Conservation (phyloP, 2,329 filamentous ascomycete species). For the Talaromyces sp. region DNA sequence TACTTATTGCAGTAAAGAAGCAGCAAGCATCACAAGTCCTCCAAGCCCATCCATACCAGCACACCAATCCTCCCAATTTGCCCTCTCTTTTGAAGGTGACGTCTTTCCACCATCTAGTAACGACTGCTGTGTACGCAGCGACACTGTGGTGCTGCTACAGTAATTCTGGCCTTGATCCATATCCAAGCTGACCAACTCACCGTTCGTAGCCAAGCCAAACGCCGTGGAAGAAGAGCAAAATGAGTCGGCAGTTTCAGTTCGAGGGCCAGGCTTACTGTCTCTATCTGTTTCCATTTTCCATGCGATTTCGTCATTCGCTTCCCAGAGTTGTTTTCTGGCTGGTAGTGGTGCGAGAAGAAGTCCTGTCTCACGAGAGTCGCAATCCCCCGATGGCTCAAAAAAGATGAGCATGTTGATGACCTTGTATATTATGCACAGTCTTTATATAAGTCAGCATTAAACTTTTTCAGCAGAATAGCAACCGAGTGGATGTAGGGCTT, state of each 20-base stretch:
- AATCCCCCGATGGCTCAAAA: constrained; percentile 43
- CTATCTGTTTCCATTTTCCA: constrained; percentile 38
- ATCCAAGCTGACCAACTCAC: constrained; percentile 13
- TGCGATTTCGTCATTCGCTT: constrained; percentile 36
- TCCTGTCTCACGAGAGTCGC: constrained; percentile 32
- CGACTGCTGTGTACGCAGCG: not conserved
- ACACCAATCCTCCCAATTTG: constrained; percentile 49
- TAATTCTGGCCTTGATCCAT: not conserved
- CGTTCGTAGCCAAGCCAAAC: constrained; percentile 9
- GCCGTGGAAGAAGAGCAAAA: not conserved
- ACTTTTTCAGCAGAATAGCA: not conserved
- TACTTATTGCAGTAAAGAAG: constrained; percentile 30
- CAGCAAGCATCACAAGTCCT: constrained; percentile 48
- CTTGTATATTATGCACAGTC: constrained; percentile 43
- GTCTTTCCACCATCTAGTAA: constrained; percentile 15
- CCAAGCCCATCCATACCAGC: constrained; percentile 49
- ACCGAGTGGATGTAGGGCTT: not conserved
- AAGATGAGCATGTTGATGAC: constrained; percentile 46
- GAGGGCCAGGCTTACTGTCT: constrained; percentile 23
- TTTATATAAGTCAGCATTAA: constrained; percentile 25
- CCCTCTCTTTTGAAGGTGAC: constrained; percentile 23
- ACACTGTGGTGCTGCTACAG: not conserved
- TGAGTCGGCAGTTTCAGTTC: not conserved
- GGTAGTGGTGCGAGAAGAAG: constrained; percentile 47
- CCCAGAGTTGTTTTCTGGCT: constrained; percentile 46